Base-by-base conservation (phyloP, 2,329 filamentous ascomycete species). In the Waltergamsia citrina region DNA sequence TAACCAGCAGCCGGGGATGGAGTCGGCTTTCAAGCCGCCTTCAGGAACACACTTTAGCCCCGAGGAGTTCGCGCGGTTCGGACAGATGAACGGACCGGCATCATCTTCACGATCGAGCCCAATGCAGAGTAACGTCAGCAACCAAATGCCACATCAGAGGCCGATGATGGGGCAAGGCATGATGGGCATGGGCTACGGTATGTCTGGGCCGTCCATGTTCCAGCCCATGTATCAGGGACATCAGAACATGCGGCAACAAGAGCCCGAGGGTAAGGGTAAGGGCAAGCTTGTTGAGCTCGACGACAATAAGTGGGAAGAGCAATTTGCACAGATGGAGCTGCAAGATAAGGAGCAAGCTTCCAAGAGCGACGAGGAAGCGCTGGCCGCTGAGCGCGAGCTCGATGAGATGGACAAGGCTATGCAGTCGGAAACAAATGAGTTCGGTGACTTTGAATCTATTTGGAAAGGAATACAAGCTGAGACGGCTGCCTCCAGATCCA, bases 261-360 rank as follows among this genome's bases (percentile, higher is more conserved):
- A 63, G 42, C 65, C 61, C 33, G 68, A 74, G 43, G 66, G 61
- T 32, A 83, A 87, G 57, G 85, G 83, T 38, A 96, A 96, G 56
- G 88, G 84, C 25, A 94, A 93, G 59, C 76, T 96, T 62, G 81
- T 96, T 10, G 92, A 96, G 62, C 73, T 96, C 17, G 86, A 95
- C 53, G 90, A 98, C 47, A 68, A 81, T 50, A 82, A 94, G 52
- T 96, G 92, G 92, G 90, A 96, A 60, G 85, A 87, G 48, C 87
- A 96, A 57, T 98, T 98, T 57, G 84, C 86, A 37, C 78, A 92
- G 58, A 79, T 95, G 53, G 85, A 90, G 54, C 63, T 81, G 41
- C 67, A 78, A 40, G 72, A 80, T 50, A 61, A 71, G 47, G 57
- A 69, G 41, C 64, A 69, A 32, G 57, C 63, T 34, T 79, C 78